These are phyloP conservation scores for Zymoseptoria ardabiliae DNA, from an alignment of 2,329 filamentous ascomycete species.

Conservation along the genomic window DNA sequence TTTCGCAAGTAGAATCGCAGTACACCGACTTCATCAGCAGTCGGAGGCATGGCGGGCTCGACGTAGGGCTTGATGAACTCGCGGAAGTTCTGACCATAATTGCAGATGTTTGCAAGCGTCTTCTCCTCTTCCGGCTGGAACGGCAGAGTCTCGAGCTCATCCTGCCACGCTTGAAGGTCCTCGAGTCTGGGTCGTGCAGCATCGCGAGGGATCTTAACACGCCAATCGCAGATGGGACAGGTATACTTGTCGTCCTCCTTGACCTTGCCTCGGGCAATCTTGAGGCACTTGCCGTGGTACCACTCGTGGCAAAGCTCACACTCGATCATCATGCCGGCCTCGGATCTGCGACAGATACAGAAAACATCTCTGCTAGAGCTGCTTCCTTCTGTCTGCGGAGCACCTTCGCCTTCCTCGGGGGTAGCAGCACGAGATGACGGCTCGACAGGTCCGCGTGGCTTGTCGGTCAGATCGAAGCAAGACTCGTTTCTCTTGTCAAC, in stretches of 20 bases:
- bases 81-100: constrained; percentile 76
- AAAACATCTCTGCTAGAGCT: constrained; percentile 69
- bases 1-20: constrained; percentile 95
- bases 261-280: constrained; percentile 94
- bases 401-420: constrained; percentile 40
- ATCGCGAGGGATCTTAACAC: constrained; percentile 92
- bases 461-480: constrained; percentile 87
- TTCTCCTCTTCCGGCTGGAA: constrained; percentile 97
- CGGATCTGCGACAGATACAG: constrained; percentile 87
- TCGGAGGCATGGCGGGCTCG: constrained; percentile 66
- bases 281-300: constrained; percentile 98
- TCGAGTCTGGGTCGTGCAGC: constrained; percentile 92
- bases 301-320: constrained; percentile 97
- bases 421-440: constrained; percentile 78
- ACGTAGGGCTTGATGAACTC: constrained; percentile 74
- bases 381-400: constrained; percentile 34
- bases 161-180: constrained; percentile 74
- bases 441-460: constrained; percentile 82
- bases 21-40: constrained; percentile 76
- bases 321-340: constrained; percentile 99
- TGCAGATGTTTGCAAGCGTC: constrained; percentile 74
- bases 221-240: constrained; percentile 95
- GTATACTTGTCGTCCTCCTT: constrained; percentile 99
- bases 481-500: constrained; percentile 82
- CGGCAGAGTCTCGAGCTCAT: constrained; percentile 65